Evolutionary conservation across 2,329 filamentous ascomycete genomes (phyloP), one percentile per base, ranked within the genome.

Genomic region (Metarhizium album): DNA sequence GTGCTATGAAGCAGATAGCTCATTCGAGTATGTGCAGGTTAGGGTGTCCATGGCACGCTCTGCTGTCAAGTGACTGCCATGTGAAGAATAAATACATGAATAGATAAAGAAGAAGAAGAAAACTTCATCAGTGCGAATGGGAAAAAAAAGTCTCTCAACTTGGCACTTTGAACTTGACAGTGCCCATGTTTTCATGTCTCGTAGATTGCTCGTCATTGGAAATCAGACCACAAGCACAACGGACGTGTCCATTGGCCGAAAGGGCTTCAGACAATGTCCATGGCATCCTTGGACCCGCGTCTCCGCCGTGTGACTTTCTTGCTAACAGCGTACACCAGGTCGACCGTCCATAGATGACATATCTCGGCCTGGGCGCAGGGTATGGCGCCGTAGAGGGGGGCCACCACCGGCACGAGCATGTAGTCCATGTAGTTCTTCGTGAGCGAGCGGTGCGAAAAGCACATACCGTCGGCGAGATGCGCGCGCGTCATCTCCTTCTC

Each of bases 261-360:
- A 7, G 18, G 9, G 8, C 6, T n/a, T 42, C 18, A 42, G 7
- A 18, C 38, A n/a, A 42, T 42, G 38, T 42, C 18, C n/a, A 22
- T 13, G 2, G 37, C 47, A 9, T 43, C 35, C 20, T 46, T 35
- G 18, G 72, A 70, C 52, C 73, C 73, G 31, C 70, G 66, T 55
- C 74, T 67, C 63, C 76, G 71, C 52, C 78, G 67, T 2, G 74
- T 78, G 59, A 80, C 76, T 62, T 87, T 88, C 66, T 82, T 80
- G 69, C 82, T 86, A 59, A 88, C 84, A 0, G 80, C 78, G 65
- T 88, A 88, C 11, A 84, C 80, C 57, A 88, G 63, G 51, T 84
- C 74, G 33, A 83, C 70, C 0, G 81, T 86, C 76, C 82, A 87
- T 60, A 87, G 80, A 62, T 88, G 84, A 60, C 74, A 79, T 50